These are phyloP conservation scores for Typha latifolia DNA, from an alignment of 176 grass and related monocot species.

Conservation along the genomic window DNA sequence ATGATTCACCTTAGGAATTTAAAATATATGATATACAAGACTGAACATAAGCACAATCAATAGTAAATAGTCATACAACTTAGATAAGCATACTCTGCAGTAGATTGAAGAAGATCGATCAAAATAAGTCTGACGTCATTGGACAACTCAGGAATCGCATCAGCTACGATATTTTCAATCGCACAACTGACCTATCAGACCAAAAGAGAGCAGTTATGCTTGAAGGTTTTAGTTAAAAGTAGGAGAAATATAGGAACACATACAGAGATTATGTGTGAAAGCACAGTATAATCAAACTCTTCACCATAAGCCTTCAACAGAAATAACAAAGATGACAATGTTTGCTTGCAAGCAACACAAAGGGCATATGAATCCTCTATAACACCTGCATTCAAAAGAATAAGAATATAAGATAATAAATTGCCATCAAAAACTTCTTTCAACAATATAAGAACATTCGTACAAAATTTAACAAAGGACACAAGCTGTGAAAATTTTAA, in stretches of 20 bases:
- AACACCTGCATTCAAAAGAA: slow-evolving; percentile 46
- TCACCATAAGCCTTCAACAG: slow-evolving; percentile 51
- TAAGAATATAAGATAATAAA: background rate
- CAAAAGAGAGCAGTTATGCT: slow-evolving; percentile 6
- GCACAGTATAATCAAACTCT: slow-evolving; percentile 66
- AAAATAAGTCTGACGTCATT: slow-evolving; percentile 58
- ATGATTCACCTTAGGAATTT: slow-evolving; percentile 2
- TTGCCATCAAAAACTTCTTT: slow-evolving; percentile 1
- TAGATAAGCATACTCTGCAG: slow-evolving; percentile 56
- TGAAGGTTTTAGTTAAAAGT: background rate
- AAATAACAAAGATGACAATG: slow-evolving; percentile 52
- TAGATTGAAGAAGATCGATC: slow-evolving; percentile 52
- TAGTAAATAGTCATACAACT: background rate
- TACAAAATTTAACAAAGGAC: background rate
- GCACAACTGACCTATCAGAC: slow-evolving; percentile 40
- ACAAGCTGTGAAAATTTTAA: background rate
- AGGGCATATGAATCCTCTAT: slow-evolving; percentile 67
- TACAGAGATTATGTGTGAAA: slow-evolving; percentile 59
- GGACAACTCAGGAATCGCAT: slow-evolving; percentile 58
- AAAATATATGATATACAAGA: slow-evolving; percentile 20
- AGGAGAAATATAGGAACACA: slow-evolving; percentile 23
- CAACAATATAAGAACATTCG: background rate
- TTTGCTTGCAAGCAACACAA: slow-evolving; percentile 57
- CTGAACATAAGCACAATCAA: background rate
- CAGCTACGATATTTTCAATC: slow-evolving; percentile 49